phyloP scores from a whole-genome alignment of 768 basidiomycete species.

The Scleroderma bovista region DNA sequence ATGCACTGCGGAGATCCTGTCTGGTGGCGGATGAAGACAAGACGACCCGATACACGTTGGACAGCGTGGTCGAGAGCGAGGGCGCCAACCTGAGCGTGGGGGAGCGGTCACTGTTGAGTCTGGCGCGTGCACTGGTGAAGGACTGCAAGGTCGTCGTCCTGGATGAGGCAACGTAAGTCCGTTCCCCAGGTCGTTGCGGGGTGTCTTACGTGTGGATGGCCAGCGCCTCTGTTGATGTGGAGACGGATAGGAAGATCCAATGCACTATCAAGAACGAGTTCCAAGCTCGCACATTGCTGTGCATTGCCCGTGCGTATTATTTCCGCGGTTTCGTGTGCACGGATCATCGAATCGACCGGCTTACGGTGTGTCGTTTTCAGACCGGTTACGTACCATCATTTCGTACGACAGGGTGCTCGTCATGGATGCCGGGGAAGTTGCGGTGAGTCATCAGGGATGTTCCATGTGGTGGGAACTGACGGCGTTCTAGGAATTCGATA shows the following conservation, averaged over 20 bases:
- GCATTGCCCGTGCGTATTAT: conserved; percentile 41
- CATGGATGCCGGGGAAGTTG: conserved; percentile 56
- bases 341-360: not conserved
- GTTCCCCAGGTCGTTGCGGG: conserved; percentile 26
- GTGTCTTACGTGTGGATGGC: conserved; percentile 10
- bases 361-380: conserved; percentile 17
- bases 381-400: conserved; percentile 49
- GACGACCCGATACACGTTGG: conserved; percentile 41
- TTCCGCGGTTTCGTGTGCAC: not conserved
- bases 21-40: conserved; percentile 27
- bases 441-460: conserved; percentile 27
- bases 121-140: conserved; percentile 52
- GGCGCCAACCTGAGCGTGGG: conserved; percentile 47
- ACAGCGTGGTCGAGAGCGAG: conserved; percentile 48
- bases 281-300: conserved; percentile 45
- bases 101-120: conserved; percentile 43
- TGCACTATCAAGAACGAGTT: conserved; percentile 37
- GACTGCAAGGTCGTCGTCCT: conserved; percentile 45
- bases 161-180: conserved; percentile 34
- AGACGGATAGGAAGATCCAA: conserved; percentile 54
- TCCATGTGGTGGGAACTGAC: too few relatives aligned
- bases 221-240: conserved; percentile 34
- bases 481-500: too few relatives aligned
- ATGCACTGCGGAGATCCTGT: conserved; percentile 64
- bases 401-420: conserved; percentile 67